phyloP scores from a whole-genome alignment of 139 green algal genomes.

The Eudorina sp. region DNA sequence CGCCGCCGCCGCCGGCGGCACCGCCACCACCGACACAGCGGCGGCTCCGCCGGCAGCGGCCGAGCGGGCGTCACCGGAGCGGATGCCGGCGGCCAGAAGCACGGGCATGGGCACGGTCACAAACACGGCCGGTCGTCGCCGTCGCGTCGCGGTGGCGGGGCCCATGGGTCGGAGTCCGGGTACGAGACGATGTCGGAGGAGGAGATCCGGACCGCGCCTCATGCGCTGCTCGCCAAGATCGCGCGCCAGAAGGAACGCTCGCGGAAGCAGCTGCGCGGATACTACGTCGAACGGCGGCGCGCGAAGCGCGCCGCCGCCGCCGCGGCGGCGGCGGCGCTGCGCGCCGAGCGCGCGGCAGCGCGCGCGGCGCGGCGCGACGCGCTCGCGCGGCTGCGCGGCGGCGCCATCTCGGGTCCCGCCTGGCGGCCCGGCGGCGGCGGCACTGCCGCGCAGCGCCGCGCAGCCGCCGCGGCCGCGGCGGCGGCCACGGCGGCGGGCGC shows the following conservation, averaged over 20 bases:
- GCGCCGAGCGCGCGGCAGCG: background rate
- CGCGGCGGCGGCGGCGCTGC: conserved; percentile 4
- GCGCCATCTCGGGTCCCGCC: background rate
- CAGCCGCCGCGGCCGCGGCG: background rate
- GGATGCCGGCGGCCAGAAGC: background rate
- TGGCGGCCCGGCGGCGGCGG: conserved; percentile 35
- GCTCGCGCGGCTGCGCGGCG: background rate
- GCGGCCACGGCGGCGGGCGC: background rate
- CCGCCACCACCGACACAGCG: background rate
- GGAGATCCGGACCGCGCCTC: background rate
- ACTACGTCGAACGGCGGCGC: background rate
- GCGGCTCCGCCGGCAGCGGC: no score
- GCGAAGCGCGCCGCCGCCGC: background rate
- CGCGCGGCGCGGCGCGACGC: background rate
- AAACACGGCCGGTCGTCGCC: no score
- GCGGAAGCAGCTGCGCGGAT: background rate
- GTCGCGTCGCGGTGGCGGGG: background rate
- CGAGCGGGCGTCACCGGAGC: background rate
- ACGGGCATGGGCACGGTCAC: background rate
- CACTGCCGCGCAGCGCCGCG: background rate
- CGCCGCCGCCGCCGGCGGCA: background rate
- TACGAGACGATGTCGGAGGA: conserved; percentile 43
- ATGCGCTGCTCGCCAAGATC: background rate
- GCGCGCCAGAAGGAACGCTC: background rate
- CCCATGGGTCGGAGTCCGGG: background rate